These are phyloP conservation scores for Colletotrichum musicola DNA, from an alignment of 2,329 filamentous ascomycete genomes.

Conservation along the genomic window DNA sequence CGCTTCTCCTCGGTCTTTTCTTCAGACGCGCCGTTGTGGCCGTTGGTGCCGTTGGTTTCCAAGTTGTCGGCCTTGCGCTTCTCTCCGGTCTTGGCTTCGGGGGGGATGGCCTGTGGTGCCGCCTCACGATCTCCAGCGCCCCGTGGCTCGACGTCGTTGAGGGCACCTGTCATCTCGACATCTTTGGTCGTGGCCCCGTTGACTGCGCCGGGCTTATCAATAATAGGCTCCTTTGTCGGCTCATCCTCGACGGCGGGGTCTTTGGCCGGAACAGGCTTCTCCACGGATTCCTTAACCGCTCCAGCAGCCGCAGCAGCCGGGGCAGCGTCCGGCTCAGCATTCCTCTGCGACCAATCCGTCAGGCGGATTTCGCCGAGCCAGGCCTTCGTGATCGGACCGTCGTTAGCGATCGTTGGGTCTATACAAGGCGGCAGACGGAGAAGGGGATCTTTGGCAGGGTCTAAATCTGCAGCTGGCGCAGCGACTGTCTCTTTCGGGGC, in stretches of 20 bases:
- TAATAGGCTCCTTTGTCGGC: slow-evolving; percentile 47
- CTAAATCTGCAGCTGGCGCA: slow-evolving; percentile 38
- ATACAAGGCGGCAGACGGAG: slow-evolving; percentile 39
- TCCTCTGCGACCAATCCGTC: neutral
- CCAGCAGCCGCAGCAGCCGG: slow-evolving; percentile 26
- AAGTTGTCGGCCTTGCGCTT: slow-evolving; percentile 55
- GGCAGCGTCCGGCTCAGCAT: neutral
- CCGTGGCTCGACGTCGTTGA: slow-evolving; percentile 40
- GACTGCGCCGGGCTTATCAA: slow-evolving; percentile 42
- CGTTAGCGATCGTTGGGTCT: slow-evolving; percentile 36
- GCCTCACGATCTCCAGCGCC: slow-evolving; percentile 32
- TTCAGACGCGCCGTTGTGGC: slow-evolving; percentile 39
- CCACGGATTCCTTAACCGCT: slow-evolving; percentile 27
- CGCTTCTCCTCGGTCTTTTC: slow-evolving; percentile 29
- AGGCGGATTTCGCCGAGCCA: slow-evolving; percentile 40
- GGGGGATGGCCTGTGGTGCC: slow-evolving; percentile 30
- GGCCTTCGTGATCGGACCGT: slow-evolving; percentile 42
- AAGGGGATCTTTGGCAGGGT: slow-evolving; percentile 39
- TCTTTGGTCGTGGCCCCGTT: slow-evolving; percentile 41
- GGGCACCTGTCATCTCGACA: slow-evolving; percentile 41
- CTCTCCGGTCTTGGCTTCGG: slow-evolving; percentile 47
- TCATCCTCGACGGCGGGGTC: slow-evolving; percentile 44
- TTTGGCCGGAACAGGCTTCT: slow-evolving; percentile 43
- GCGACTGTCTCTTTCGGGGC: slow-evolving; percentile 15
- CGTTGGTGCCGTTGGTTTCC: slow-evolving; percentile 43